Evolutionary conservation across 768 basidiomycete genomes (phyloP), one percentile per base, ranked within the genome.

Genomic region (Auriscalpium microsporum): DNA sequence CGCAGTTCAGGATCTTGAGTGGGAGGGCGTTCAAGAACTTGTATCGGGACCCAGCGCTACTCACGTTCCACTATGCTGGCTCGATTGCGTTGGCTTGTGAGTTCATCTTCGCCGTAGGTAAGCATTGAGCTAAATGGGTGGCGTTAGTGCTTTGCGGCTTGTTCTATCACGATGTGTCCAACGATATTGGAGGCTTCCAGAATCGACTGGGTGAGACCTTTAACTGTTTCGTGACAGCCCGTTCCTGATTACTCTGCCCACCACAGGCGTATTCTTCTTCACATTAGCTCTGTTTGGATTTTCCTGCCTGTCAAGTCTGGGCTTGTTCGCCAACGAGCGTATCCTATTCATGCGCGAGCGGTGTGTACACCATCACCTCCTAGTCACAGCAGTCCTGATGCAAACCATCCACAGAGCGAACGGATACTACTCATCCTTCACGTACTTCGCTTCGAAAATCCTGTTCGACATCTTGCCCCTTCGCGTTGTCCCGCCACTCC

Each of bases 311-410:
- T 94, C 94, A 10, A 97, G 94, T 53, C 73, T 99, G 50, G 90
- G 92, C 3, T 72, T 96, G 50, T 98, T 99, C 66, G 90, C 96
- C 6, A 93, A 91, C 62, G 96, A 99, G 65, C 81, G 96, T 45
- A 85, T 98, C 56, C 71, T 99, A 49, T 99, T 98, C 74, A 97
- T 97, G 83, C 85, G 96, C n/a, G 96, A 99, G 71, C 79, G 95
- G 90, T 94, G 59, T 45, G 78, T 64, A 2, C 28, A 13, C 33
- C 17, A 35, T 52, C 7, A 33, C 10, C 36, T 21, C 46, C 10
- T 13, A 14, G 35, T 6, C 36, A 45, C 45, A 46, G 13, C 34
- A 17, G 42, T 52, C 23, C 35, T 19, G 56, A 44, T 38, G 54
- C 11, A 56, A 52, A 16, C 28, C 28, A 11, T 23, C 53, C 42